Evolutionary conservation across 306 rosid genomes (phyloP).

Genomic region (Fragaria iinumae): DNA sequence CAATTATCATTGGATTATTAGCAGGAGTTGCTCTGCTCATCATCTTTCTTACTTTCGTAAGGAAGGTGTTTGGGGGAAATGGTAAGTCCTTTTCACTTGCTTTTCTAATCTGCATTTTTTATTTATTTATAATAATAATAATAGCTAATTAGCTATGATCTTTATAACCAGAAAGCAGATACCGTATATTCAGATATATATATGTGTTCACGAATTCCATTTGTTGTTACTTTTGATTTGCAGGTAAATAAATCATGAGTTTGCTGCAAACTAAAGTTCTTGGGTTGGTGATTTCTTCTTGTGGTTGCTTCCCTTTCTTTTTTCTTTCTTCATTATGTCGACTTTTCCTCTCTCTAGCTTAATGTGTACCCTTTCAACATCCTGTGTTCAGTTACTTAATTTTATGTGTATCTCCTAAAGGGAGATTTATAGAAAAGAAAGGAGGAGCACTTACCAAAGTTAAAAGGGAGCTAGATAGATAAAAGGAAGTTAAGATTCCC

Average conservation of each 20-base stretch:
- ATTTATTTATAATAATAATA: not conserved
- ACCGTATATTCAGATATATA: not conserved
- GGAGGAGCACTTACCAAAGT: slow-evolving; percentile 38
- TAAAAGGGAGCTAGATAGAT: slow-evolving; percentile 10
- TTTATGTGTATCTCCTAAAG: slow-evolving; percentile 22
- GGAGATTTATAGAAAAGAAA: slow-evolving; percentile 29
- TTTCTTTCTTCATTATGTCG: slow-evolving; percentile 18
- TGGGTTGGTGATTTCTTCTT: slow-evolving; percentile 32
- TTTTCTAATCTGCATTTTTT: not conserved
- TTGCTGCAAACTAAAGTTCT: slow-evolving; percentile 25
- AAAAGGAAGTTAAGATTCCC: slow-evolving; percentile 32
- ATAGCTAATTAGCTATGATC: not conserved
- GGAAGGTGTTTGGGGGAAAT: slow-evolving; percentile 50
- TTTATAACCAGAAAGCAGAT: not conserved
- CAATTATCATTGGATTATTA: slow-evolving; percentile 78
- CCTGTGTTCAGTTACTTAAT: slow-evolving; percentile 17
- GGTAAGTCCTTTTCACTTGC: slow-evolving; percentile 38
- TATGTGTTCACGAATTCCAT: not conserved
- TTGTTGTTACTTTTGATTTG: slow-evolving; percentile 25
- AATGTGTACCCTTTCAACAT: not conserved
- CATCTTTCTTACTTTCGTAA: slow-evolving; percentile 66
- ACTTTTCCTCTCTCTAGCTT: slow-evolving; percentile 14
- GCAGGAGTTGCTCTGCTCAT: slow-evolving; percentile 83
- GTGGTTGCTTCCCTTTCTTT: slow-evolving; percentile 22
- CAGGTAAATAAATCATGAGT: slow-evolving; percentile 63